Evolutionary conservation across 2,329 filamentous ascomycete species (phyloP).

Genomic region (Neospermospora avenae): DNA sequence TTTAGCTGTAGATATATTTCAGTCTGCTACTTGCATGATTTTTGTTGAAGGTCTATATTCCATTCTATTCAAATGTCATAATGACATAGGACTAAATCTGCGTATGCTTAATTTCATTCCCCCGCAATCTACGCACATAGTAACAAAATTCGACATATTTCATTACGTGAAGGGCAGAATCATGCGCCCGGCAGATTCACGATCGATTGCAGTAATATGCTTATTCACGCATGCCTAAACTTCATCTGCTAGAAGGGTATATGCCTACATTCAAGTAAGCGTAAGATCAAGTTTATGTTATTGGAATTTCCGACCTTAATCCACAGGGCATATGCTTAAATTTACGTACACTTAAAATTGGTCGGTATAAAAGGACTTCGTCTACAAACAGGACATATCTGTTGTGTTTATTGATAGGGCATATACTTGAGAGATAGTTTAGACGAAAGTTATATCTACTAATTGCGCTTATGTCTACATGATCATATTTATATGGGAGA

Average conservation of each 20-base stretch:
- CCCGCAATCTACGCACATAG: background rate
- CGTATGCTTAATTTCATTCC: background rate
- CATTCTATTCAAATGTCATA: background rate
- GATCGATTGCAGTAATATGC: too few relatives aligned
- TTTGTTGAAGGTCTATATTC: background rate
- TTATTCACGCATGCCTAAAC: too few relatives aligned
- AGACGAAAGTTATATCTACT: background rate
- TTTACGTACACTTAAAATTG: background rate
- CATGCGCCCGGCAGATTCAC: too few relatives aligned
- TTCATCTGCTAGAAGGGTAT: too few relatives aligned
- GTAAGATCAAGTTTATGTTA: background rate
- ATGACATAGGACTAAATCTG: background rate
- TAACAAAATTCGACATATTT: background rate
- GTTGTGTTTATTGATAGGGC: background rate
- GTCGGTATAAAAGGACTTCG: background rate
- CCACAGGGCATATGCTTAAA: background rate
- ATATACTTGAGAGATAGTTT: background rate
- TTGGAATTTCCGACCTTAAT: background rate
- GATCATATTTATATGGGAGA: background rate
- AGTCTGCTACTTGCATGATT: background rate
- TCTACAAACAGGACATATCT: background rate
- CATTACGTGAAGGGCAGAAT: too few relatives aligned
- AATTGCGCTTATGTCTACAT: background rate
- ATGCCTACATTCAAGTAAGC: too few relatives aligned
- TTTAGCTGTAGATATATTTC: background rate